Evolutionary conservation across 2,329 filamentous ascomycete genomes (phyloP), one percentile per base, ranked within the genome.

Genomic region (Ophiostoma angusticollis): DNA sequence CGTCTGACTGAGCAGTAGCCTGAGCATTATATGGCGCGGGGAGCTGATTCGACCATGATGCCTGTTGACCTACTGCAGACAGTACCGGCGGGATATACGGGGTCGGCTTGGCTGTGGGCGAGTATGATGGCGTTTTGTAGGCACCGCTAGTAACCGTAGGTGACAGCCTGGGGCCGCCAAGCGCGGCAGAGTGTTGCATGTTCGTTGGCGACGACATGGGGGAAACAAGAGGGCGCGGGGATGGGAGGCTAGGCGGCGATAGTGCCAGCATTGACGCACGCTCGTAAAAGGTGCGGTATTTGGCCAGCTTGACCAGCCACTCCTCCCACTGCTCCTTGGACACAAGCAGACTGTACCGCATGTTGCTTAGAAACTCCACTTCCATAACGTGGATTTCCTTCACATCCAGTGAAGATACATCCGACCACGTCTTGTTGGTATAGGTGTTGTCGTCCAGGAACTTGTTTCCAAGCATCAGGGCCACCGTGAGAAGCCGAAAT

Each of bases 381-480:
- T 98, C 91, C 91, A 98, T 98, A 31, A 95, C 82, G 57, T 98
- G 91, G 37, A 98, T 94, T 59, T 98, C 91, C 44, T 81, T 78
- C 11, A 96, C 89, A 2, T 84, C 78, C 45, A 98, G 94, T 31
- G 84, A 83, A 1, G 91, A 96, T 9, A 98, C 91, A 52, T 98
- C 91, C 3, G 89, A 91, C 91, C 91, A 98, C 0, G 91, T 98
- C 67, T 96, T 95, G 65, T 98, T 98, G 27, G 91, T 96, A 61
- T 98, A 98, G 0, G 91, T 96, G 58, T 96, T 98, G 59, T 98
- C 91, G 55, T 98, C 91, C 51, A 98, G 65, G 56, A 96, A 98
- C 65, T 98, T 98, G 60, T 98, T 98, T 45, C 87, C 89, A 43
- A 98, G 68, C 91, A 98, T 98, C 49, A 98, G 64, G 18, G 91